A percentile compares a stretch with the other conserved stretches of the same genome.
These are phyloP conservation scores for Ajuga chamaepitys DNA, from an alignment of 257 asterid genomes.

Conservation along the genomic window DNA sequence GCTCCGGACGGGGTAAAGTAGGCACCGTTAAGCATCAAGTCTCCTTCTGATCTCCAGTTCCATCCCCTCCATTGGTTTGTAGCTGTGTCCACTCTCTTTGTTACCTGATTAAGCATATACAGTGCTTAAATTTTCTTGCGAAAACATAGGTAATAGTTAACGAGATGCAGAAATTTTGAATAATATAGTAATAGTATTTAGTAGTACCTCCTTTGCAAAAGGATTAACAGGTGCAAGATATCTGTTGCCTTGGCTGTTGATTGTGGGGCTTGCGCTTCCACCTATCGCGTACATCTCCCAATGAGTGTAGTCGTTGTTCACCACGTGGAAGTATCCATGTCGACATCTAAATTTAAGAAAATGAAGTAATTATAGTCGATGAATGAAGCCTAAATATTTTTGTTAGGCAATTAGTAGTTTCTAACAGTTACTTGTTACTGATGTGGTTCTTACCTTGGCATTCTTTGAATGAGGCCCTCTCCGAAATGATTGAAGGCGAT, in stretches of 20 bases:
- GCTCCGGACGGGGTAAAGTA: constrained; percentile 84
- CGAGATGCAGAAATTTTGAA: not conserved
- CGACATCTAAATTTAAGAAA: constrained; percentile 29
- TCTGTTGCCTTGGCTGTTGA: constrained; percentile 91
- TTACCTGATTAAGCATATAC: constrained; percentile 40
- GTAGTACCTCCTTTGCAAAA: constrained; percentile 72
- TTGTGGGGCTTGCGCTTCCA: constrained; percentile 87
- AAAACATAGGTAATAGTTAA: not conserved
- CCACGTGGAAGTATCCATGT: constrained; percentile 94
- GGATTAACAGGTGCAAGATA: constrained; percentile 71
- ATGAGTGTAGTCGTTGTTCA: constrained; percentile 94
- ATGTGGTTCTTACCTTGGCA: constrained; percentile 60
- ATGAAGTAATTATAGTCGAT: too few species aligned
- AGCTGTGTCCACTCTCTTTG: constrained; percentile 69
- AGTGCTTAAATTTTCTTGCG: not conserved
- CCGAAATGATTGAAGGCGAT: constrained; percentile 93
- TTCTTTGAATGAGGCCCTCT: constrained; percentile 89
- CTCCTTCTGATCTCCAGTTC: constrained; percentile 96
- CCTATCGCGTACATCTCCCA: constrained; percentile 99
- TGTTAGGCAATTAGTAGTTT: too few species aligned
- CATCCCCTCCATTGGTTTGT: constrained; percentile 53
- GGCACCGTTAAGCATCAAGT: constrained; percentile 84
- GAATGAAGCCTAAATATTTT: not conserved
- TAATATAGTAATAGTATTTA: not conserved
- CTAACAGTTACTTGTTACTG: too few species aligned